Evolutionary conservation across 257 asterid species (phyloP), one percentile per base, ranked within the genome.

Genomic region (Solanum stenotomum): DNA sequence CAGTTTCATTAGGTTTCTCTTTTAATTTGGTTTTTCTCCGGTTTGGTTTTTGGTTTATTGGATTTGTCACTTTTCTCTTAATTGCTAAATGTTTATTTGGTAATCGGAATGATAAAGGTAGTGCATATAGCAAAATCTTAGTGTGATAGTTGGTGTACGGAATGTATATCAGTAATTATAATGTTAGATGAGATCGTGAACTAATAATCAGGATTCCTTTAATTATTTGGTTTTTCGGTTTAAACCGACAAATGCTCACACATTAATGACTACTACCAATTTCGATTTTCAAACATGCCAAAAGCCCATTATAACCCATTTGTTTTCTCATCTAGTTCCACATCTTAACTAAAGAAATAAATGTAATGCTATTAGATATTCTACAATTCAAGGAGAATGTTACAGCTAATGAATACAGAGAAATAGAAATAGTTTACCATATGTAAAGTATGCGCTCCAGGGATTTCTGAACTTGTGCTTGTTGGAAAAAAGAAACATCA

Each of bases 401-500:
- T 61, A 70, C 61, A 87, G 33, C 25, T 22, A 75, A 76, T 35
- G 83, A 85, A 59, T 79, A 13, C 40, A 75, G 83, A 33, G 82
- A 67, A 33, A 82, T 44, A 78, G 85, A 86, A 65, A 88, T 85
- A 77, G 79, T 93, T 79, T 91, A 96, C 99, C 99, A 97, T 72
- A 91, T 96, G 86, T 97, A 97, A 85, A 96, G 98, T 90, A 97
- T 94, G 88, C 98, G 97, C 92, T 97, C 99, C 94, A 97, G 88
- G 42, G 99, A 95, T 92, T 97, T 97, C 77, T 96, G 98, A 88
- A 95, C 94, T 91, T 94, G 94, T 49, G 42, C 91, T 94, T 96
- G 98, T 91, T 97, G 99, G 93, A 96, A 97, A 92, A 97, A 97
- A 75, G 96, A 77, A 83, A 97, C 94, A 87, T 97, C 98, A 74